phyloP scores from a whole-genome alignment of 371 early-diverging fungal genomes.

The Globomyces sp. region DNA sequence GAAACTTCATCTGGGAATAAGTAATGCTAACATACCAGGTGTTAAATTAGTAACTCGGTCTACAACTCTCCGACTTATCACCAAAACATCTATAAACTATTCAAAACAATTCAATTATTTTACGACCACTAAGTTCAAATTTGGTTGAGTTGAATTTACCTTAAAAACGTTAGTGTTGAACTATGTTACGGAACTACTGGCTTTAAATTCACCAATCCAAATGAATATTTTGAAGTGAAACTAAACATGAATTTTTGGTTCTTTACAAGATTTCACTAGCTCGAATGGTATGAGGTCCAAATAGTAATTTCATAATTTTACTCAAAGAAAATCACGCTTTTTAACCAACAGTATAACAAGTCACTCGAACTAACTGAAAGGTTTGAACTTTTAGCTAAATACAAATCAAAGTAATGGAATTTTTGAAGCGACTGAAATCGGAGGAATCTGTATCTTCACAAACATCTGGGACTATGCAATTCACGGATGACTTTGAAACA shows the following conservation, averaged over 20 bases:
- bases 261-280: neutral
- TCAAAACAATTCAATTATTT: neutral
- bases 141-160: constrained; percentile 16
- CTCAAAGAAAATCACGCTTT: neutral
- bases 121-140: constrained; percentile 22
- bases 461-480: too few species aligned
- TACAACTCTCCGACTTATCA: constrained; percentile 67
- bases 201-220: constrained; percentile 86
- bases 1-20: constrained; percentile 65
- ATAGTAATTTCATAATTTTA: constrained; percentile 9
- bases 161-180: constrained; percentile 6
- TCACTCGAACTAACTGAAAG: too few species aligned
- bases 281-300: constrained; percentile 6
- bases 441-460: too few species aligned
- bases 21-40: too few species aligned
- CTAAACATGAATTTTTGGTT: constrained; percentile 56
- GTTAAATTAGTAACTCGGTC: constrained; percentile 70
- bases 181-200: constrained; percentile 66
- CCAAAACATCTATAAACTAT: constrained; percentile 69
- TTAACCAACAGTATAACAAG: too few species aligned
- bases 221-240: constrained; percentile 60
- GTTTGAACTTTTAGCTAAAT: too few species aligned
- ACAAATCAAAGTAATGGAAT: too few species aligned
- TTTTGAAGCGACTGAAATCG: too few species aligned
- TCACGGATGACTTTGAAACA: too few species aligned